phyloP scores from a whole-genome alignment of 257 asterid genomes.

The Cinchona pubescens region DNA sequence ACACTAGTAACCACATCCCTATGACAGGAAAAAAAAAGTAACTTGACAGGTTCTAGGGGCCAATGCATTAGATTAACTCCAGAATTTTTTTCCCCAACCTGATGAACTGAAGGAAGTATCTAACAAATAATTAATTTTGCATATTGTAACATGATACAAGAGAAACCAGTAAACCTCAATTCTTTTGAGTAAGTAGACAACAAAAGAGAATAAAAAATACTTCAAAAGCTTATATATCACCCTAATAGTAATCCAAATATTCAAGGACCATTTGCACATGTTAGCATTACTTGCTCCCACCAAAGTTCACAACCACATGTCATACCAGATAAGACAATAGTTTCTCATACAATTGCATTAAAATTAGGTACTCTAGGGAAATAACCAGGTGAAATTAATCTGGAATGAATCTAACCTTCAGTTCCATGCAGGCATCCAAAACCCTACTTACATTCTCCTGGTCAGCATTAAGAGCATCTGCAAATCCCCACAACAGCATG shows the following conservation, averaged over 20 bases:
- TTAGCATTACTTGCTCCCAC: background rate
- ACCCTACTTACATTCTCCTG: slow-evolving; percentile 52
- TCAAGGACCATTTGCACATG: background rate
- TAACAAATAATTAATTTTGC: background rate
- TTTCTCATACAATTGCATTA: background rate
- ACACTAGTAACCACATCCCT: too few relatives aligned
- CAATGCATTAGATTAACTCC: background rate
- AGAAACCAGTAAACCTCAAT: background rate
- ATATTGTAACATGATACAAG: background rate
- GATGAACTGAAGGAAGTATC: background rate
- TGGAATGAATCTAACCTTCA: slow-evolving; percentile 53
- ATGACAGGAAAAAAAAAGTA: background rate
- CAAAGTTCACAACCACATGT: background rate
- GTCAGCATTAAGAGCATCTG: slow-evolving; percentile 63
- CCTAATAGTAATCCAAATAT: background rate
- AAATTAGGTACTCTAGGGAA: background rate
- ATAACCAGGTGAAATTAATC: background rate
- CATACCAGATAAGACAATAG: background rate
- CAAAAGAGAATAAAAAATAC: background rate
- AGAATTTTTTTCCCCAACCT: background rate
- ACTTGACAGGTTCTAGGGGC: background rate
- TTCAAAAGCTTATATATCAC: background rate
- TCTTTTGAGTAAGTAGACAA: background rate
- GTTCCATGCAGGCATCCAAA: slow-evolving; percentile 79
- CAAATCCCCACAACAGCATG: slow-evolving; percentile 72